Evolutionary conservation across 192 early-diverging fungal species (phyloP).

Genomic region (Mortierella antarctica): DNA sequence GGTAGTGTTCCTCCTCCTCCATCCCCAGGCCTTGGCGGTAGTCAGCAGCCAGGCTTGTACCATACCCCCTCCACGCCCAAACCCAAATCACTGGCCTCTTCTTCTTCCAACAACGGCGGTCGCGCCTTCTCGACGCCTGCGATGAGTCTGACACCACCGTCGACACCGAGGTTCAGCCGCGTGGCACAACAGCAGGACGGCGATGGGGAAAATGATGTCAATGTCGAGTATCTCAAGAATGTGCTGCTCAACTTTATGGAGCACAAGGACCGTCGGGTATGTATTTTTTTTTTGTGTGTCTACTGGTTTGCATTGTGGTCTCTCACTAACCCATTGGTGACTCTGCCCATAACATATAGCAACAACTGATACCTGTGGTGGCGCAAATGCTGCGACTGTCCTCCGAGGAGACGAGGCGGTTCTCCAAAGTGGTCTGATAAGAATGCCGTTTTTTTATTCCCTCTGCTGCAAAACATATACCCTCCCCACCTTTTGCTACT

Average conservation of each 20-base stretch:
- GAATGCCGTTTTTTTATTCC: too few relatives aligned
- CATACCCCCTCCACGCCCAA: conserved; percentile 8
- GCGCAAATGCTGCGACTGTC: conserved; percentile 74
- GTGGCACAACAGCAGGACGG: conserved; percentile 7
- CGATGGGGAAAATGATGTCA: conserved; percentile 63
- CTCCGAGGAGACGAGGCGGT: conserved; percentile 70
- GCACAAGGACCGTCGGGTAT: conserved; percentile 74
- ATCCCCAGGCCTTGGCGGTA: too few relatives aligned
- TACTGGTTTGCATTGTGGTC: background rate
- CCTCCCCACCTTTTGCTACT: too few relatives aligned
- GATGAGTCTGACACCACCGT: conserved; percentile 5
- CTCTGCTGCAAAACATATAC: too few relatives aligned
- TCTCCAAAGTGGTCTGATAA: too few relatives aligned
- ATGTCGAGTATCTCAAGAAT: conserved; percentile 78
- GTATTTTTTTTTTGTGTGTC: conserved; percentile 15
- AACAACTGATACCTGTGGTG: conserved; percentile 76
- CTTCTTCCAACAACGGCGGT: background rate
- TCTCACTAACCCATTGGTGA: background rate
- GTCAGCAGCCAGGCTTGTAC: too few relatives aligned
- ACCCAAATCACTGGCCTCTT: conserved; percentile 15
- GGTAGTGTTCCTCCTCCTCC: too few relatives aligned
- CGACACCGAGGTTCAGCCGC: conserved; percentile 31
- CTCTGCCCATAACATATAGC: conserved; percentile 25
- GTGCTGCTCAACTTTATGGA: conserved; percentile 82
- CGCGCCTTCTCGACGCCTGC: conserved; percentile 10